Base-by-base conservation (phyloP, 345 rosid genomes). In the Boechera stricta region DNA sequence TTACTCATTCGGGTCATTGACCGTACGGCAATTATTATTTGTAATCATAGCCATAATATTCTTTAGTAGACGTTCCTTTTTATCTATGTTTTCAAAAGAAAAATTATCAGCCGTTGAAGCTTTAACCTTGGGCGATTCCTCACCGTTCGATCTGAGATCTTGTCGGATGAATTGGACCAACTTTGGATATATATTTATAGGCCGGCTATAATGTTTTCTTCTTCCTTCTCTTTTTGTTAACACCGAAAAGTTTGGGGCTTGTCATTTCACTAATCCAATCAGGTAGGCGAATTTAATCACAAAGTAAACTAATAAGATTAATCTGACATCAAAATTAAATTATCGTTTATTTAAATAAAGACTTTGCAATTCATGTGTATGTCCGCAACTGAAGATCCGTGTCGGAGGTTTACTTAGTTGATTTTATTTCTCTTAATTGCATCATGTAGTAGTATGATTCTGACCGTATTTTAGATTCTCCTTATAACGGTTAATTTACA, bases 181-280 rank as follows among this genome's bases (percentile, higher is more conserved):
- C 10, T 65, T 78, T 72, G 63, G 73, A 66, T 67, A 65, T 51
- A 38, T 49, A 52, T 67, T 67, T 6, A 51, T 72, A 78, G 81
- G 81, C 64, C 81, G 81, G 81, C 68, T 78, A 61, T 33, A 13
- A 77, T 77, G 81, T 78, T 60, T 72, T 66, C 64, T 51, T 72
- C 64, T 59, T 58, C 28, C 6, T 72, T 55, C 58, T 57, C 54
- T 64, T 77, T 70, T 71, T 28, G 72, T 11, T 71, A 47, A 38
- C 81, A 71, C 33, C 33, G 69, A 72, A 66, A 65, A 51, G 69
- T 72, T 52, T 12, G 51, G 51, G 55, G 21, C 4, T 51, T 67
- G 74, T 72, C 81, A 49, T 54, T 52, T 78, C 81, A 67, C 58
- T 11, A 21, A 41, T 78, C 73, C 8, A 41, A 26, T 51, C 28